These are phyloP conservation scores for Pleoardoris graminearum DNA, from an alignment of 2,329 filamentous ascomycete genomes.

Conservation along the genomic window DNA sequence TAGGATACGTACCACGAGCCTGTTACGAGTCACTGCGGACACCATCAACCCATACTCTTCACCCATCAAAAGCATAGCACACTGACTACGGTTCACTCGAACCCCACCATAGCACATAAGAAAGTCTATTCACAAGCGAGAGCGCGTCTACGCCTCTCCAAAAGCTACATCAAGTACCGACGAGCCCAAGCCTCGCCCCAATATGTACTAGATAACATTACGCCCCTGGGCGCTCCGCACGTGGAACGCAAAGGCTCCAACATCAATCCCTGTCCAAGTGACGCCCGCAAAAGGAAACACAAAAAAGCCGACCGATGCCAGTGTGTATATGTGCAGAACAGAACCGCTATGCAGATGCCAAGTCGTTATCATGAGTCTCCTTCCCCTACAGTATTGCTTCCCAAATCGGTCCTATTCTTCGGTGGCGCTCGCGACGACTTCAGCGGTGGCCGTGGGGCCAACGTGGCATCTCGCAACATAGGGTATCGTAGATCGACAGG, in stretches of 20 bases:
- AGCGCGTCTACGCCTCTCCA: not conserved
- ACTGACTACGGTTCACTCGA: too few species aligned
- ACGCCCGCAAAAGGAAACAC: constrained; percentile 14
- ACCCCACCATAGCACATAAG: not conserved
- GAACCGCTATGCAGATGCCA: constrained; percentile 39
- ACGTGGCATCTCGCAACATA: not conserved
- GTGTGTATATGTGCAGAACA: constrained; percentile 20
- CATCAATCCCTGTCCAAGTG: not conserved
- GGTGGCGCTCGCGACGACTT: not conserved
- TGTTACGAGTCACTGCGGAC: too few species aligned
- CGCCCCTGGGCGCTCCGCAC: not conserved
- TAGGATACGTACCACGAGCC: too few species aligned
- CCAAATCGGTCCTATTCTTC: not conserved
- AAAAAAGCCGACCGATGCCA: constrained; percentile 26
- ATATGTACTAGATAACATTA: constrained; percentile 10
- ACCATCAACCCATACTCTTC: too few species aligned
- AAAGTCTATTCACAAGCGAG: constrained; percentile 11
- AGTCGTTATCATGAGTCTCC: constrained; percentile 35
- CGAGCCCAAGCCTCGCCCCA: not conserved
- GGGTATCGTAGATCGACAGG: constrained; percentile 7
- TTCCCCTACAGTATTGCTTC: constrained; percentile 19
- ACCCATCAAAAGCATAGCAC: too few species aligned
- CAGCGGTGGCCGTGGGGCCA: not conserved
- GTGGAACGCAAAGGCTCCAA: not conserved
- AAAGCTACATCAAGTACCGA: constrained; percentile 1